Percentiles rank a stretch among this genome's conserved stretches.
Conservation (phyloP, 768 basidiomycete genomes). For the Russula emetica region DNA sequence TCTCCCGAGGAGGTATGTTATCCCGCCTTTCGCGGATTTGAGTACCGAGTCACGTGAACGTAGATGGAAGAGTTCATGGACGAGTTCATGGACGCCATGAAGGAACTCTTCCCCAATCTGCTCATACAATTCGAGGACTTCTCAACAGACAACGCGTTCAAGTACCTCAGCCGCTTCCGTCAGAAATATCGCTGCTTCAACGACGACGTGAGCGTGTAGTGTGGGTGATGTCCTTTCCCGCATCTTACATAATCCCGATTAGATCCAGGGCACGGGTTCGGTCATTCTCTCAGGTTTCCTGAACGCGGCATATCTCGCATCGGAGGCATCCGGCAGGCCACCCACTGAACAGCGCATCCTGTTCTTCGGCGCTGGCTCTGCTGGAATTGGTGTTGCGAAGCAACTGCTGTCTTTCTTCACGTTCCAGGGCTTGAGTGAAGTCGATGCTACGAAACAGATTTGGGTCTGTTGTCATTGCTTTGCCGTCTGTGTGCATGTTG, state of each 20-base stretch:
- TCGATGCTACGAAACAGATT: conserved; percentile 73
- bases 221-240: too few relatives aligned
- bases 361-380: conserved; percentile 90
- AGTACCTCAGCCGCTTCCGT: conserved; percentile 73
- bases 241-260: conserved; percentile 3
- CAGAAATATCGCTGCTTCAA: conserved; percentile 77
- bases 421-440: conserved; percentile 65
- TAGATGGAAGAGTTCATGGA: conserved; percentile 85
- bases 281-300: conserved; percentile 88
- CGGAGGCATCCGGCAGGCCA: conserved; percentile 59
- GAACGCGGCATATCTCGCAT: conserved; percentile 79
- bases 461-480: conserved; percentile 44
- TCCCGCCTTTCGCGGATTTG: neutral
- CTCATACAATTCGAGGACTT: conserved; percentile 93
- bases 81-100: conserved; percentile 86
- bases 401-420: conserved; percentile 89
- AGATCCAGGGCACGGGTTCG: conserved; percentile 62
- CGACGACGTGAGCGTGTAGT: conserved; percentile 63
- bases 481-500: neutral
- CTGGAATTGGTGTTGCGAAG: conserved; percentile 88
- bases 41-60: conserved; percentile 45
- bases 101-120: conserved; percentile 66
- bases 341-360: conserved; percentile 77
- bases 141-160: conserved; percentile 87
- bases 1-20: conserved; percentile 32